These are phyloP conservation scores for Sarcodon sp. DNA, from an alignment of 768 basidiomycete species.

Conservation along the genomic window DNA sequence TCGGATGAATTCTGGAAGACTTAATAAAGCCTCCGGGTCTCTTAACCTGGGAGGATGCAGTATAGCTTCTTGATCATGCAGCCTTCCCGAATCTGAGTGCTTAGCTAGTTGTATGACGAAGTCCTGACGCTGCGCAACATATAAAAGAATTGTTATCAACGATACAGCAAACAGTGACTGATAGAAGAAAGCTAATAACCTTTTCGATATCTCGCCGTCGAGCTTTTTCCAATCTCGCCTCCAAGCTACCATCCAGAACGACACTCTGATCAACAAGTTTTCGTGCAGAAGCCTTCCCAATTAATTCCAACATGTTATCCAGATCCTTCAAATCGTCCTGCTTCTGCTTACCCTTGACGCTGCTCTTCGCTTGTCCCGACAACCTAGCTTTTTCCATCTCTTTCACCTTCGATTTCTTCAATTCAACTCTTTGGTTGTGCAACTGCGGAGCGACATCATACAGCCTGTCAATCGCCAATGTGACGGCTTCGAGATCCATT, in stretches of 20 bases:
- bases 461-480: constrained; percentile 81
- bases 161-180: neutral
- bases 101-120: constrained; percentile 66
- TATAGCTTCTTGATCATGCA: constrained; percentile 71
- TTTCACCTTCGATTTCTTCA: constrained; percentile 55
- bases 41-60: constrained; percentile 5
- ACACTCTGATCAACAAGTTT: constrained; percentile 61
- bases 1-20: constrained; percentile 27
- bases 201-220: constrained; percentile 48
- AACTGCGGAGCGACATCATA: constrained; percentile 82
- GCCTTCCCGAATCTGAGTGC: constrained; percentile 61
- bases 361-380: constrained; percentile 19
- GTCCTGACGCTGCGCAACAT: constrained; percentile 39
- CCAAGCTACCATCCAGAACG: constrained; percentile 47
- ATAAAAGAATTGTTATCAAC: neutral
- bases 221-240: constrained; percentile 38
- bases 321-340: constrained; percentile 38
- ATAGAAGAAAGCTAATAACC: constrained; percentile 25
- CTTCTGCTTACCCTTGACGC: constrained; percentile 32
- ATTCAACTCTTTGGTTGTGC: constrained; percentile 86
- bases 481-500: constrained; percentile 75
- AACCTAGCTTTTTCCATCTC: constrained; percentile 63
- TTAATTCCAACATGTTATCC: constrained; percentile 56
- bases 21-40: constrained; percentile 30
- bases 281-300: constrained; percentile 60